Evolutionary conservation across 2,329 filamentous ascomycete genomes (phyloP), one percentile per base, ranked within the genome.

Genomic region (Fusarium gaditjirri): DNA sequence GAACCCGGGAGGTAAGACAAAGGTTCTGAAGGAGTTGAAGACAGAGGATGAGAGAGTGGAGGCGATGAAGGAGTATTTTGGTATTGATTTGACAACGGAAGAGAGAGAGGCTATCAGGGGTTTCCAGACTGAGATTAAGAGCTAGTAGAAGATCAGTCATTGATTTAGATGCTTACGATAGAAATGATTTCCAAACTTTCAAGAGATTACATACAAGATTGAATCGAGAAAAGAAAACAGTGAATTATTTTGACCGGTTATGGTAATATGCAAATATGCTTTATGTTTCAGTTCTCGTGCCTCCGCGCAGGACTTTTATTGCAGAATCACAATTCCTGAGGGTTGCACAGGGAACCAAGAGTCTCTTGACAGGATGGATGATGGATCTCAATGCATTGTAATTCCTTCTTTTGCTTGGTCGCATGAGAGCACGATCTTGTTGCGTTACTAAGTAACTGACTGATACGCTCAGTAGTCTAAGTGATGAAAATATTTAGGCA

Each of bases 11-110:
- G 88, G 87, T 6, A 83, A 83, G 78, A 87, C 86, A 21, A 81
- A 82, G 67, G 74, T 87, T 17, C 73, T 90, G 14, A 78, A 82
- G 67, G 81, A 79, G 46, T 85, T 88, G 64, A 78, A 78, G 72
- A 86, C 70, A 0, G 90, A 92, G 75, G 78, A 78, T 13, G 87
- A 90, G 77, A 83, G 89, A 46, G 78, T 90, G n/a, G 66, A 79
- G 61, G 87, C 83, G 16, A 75, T 91, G 70, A 82, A 81, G 56
- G 82, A 85, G 68, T 84, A 83, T 75, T 90, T 91, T 79, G 85
- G 81, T 17, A 85, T 91, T 68, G 79, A 80, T 36, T 78, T 91
- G 66, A 84, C 81, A 5, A 80, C 83, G 5, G 83, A 87, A 70
- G 88, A 90, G 77, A 81, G 78, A 36, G 75, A 78, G 31, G 87